Conservation (phyloP, 495 filamentous ascomycete genomes). For the Penicillium bialowiezense region DNA sequence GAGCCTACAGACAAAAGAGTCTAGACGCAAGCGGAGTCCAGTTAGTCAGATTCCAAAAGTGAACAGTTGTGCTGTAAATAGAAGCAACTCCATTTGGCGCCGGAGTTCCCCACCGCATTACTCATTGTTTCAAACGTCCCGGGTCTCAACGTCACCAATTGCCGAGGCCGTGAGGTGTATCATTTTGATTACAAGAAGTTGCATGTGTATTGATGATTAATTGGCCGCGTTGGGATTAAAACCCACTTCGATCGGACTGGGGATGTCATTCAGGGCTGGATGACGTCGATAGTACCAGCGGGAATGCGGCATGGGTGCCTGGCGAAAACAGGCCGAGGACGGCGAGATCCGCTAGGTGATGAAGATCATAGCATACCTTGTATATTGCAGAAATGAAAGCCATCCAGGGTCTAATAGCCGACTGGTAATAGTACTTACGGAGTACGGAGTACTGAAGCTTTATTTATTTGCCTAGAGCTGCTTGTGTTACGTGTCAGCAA, state of each 20-base stretch:
- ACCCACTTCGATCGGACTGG: background rate
- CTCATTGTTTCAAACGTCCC: constrained; percentile 4
- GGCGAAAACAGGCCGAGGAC: background rate
- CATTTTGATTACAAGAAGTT: constrained; percentile 2
- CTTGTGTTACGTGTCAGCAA: too few species aligned
- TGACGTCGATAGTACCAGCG: constrained; percentile 1
- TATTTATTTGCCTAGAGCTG: too few species aligned
- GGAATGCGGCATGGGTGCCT: constrained; percentile 6
- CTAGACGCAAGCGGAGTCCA: constrained; percentile 7
- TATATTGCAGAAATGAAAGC: too few species aligned
- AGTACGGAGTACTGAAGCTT: too few species aligned
- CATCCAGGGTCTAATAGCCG: too few species aligned
- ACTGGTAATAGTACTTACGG: too few species aligned
- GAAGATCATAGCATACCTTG: background rate
- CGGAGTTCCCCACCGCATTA: constrained; percentile 5
- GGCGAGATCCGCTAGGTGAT: background rate
- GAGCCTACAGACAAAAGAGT: background rate
- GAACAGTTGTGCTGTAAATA: background rate
- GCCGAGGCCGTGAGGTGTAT: background rate
- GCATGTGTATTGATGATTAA: background rate
- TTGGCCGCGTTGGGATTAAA: background rate
- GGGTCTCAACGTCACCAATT: constrained; percentile 4
- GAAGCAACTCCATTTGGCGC: constrained; percentile 1
- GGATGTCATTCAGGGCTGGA: background rate
- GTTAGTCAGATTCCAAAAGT: background rate